phyloP scores from a whole-genome alignment of 192 early-diverging fungal genomes.

The Coemansia sp. region DNA sequence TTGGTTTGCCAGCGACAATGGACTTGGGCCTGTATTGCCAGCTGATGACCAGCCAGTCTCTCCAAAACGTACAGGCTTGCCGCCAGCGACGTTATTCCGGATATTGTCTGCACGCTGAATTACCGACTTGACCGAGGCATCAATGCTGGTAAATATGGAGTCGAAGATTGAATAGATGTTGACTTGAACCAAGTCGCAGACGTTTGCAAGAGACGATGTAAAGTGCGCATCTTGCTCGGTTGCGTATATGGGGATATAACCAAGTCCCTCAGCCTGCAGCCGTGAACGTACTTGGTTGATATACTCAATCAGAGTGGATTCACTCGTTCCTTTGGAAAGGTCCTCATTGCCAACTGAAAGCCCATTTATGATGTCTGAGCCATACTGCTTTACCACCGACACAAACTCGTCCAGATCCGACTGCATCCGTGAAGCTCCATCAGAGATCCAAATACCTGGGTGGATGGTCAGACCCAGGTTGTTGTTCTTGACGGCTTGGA shows the following conservation, averaged over 20 bases:
- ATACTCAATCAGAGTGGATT: conserved; percentile 38
- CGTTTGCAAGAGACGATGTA: conserved; percentile 27
- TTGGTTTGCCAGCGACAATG: conserved; percentile 33
- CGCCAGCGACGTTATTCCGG: conserved; percentile 26
- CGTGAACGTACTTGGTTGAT: conserved; percentile 44
- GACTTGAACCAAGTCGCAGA: conserved; percentile 44
- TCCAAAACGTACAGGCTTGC: conserved; percentile 39
- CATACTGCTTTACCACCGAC: conserved; percentile 31
- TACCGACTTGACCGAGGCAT: conserved; percentile 34
- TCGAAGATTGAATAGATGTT: conserved; percentile 52
- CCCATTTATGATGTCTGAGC: conserved; percentile 31
- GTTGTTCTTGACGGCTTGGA: conserved; percentile 32
- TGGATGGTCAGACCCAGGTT: conserved; percentile 34
- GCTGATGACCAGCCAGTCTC: conserved; percentile 48
- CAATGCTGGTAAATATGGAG: conserved; percentile 20
- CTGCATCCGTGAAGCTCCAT: conserved; percentile 29
- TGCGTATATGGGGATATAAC: conserved; percentile 44
- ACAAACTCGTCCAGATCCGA: conserved; percentile 45
- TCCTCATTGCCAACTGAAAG: conserved; percentile 52
- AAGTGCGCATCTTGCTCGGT: conserved; percentile 44
- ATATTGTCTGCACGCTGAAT: conserved; percentile 38
- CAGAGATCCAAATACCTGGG: conserved; percentile 45
- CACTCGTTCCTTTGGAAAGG: conserved; percentile 39
- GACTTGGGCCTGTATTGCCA: conserved; percentile 37
- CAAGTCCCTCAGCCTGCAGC: conserved; percentile 39